Conservation (phyloP, 352 stramenopile species). For the Pythium aphanidermatum region DNA sequence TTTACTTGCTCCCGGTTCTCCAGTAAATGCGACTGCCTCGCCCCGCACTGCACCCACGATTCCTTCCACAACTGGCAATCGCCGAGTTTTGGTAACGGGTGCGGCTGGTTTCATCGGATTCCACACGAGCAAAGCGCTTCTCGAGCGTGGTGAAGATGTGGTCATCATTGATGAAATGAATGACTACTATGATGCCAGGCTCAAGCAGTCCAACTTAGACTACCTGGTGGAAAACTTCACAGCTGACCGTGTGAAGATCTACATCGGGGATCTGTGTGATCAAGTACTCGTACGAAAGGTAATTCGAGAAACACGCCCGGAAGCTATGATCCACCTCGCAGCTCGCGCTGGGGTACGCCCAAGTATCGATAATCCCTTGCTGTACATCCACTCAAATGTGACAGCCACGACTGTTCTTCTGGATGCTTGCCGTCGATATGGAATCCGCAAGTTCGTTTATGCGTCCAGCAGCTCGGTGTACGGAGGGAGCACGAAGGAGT, state of each 20-base stretch:
- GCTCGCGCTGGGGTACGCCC: conserved; percentile 94
- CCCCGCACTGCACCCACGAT: conserved; percentile 13
- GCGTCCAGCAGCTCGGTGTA: conserved; percentile 95
- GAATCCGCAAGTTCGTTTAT: conserved; percentile 95
- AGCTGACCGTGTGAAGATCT: conserved; percentile 58
- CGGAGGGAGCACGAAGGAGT: conserved; percentile 88
- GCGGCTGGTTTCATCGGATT: conserved; percentile 96
- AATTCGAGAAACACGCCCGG: conserved; percentile 82
- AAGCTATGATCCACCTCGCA: conserved; percentile 93
- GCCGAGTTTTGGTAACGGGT: conserved; percentile 76
- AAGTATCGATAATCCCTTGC: conserved; percentile 96
- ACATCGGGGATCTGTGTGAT: conserved; percentile 94
- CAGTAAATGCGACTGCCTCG: neutral
- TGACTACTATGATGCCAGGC: conserved; percentile 97
- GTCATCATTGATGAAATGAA: conserved; percentile 98
- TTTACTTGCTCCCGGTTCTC: too few relatives aligned
- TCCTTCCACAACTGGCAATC: conserved; percentile 20
- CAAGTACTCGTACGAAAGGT: conserved; percentile 83
- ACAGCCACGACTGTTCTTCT: conserved; percentile 92
- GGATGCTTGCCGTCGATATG: conserved; percentile 87
- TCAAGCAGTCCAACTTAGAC: conserved; percentile 95
- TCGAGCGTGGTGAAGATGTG: conserved; percentile 88
- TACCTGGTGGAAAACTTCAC: conserved; percentile 58
- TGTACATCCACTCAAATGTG: conserved; percentile 98
- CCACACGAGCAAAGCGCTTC: conserved; percentile 89